Conservation (phyloP, 306 rosid species). For the Mucuna pruriens region DNA sequence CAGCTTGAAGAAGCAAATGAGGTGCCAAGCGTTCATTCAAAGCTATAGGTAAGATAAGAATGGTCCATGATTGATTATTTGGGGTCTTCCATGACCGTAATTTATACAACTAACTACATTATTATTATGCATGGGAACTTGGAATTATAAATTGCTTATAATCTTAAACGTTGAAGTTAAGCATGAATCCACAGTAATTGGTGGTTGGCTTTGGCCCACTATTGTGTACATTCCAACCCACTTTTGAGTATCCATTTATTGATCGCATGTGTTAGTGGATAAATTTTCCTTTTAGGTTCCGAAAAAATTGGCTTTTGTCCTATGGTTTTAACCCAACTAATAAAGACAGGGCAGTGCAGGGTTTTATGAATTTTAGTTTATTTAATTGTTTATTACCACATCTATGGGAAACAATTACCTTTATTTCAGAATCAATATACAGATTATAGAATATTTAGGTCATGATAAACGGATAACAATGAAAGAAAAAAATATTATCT, state of each 20-base stretch:
- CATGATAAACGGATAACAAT: not conserved
- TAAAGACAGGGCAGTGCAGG: conserved; percentile 7
- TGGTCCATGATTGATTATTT: conserved; percentile 29
- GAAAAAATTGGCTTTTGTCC: conserved; percentile 43
- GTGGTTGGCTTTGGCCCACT: conserved; percentile 44
- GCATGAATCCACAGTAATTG: conserved; percentile 20
- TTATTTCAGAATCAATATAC: not conserved
- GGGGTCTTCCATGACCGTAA: not conserved
- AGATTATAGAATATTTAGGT: not conserved
- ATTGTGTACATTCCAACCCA: conserved; percentile 24
- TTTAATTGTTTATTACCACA: not conserved
- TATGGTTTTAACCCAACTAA: conserved; percentile 37
- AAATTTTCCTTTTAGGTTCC: conserved; percentile 35
- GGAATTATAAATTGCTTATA: conserved; percentile 7
- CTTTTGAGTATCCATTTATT: conserved; percentile 43
- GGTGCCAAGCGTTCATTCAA: conserved; percentile 25
- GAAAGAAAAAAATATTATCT: no score
- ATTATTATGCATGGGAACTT: conserved; percentile 6
- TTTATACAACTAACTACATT: not conserved
- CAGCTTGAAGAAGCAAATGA: conserved; percentile 29
- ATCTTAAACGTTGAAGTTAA: conserved; percentile 20
- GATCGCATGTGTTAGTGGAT: conserved; percentile 40
- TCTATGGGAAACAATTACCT: not conserved
- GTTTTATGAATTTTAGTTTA: not conserved
- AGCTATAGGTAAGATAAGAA: conserved; percentile 27